Evolutionary conservation across 1,284 basidiomycete species (phyloP).

Genomic region (Trametes versicolor): DNA sequence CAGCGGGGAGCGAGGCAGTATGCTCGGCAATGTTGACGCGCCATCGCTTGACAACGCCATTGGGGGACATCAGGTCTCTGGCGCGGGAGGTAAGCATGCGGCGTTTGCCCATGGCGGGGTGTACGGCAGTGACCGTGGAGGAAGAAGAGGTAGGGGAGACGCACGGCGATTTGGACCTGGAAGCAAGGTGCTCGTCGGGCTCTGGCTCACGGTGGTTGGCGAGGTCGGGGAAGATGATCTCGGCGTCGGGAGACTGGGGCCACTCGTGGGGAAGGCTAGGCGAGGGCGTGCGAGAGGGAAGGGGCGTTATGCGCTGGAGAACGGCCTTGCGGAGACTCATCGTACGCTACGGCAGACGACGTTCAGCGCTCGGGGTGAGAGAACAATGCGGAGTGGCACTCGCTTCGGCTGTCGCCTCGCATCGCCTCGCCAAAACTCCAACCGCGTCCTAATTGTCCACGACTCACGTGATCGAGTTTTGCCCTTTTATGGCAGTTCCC

Average conservation of each 20-base stretch:
- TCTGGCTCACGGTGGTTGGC: conserved; percentile 17
- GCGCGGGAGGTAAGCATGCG: conserved; percentile 22
- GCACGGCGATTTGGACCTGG: conserved; percentile 32
- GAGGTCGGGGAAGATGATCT: conserved; percentile 26
- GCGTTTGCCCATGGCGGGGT: conserved; percentile 9
- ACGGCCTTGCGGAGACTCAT: conserved; percentile 38
- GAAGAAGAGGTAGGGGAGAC: conserved; percentile 14
- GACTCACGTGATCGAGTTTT: conserved; percentile 34
- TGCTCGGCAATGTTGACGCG: conserved; percentile 33
- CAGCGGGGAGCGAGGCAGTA: conserved; percentile 27
- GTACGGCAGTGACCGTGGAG: neutral
- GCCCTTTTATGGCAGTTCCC: conserved; percentile 19
- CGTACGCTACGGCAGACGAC: conserved; percentile 7
- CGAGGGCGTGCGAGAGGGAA: conserved; percentile 33
- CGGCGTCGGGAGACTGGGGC: conserved; percentile 32
- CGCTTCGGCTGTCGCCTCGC: neutral
- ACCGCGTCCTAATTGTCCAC: conserved; percentile 30
- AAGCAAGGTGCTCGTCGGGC: conserved; percentile 28
- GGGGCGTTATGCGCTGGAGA: conserved; percentile 36
- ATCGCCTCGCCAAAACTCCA: conserved; percentile 12
- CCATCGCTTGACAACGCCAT: conserved; percentile 36
- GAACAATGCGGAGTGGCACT: conserved; percentile 5
- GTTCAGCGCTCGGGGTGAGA: neutral
- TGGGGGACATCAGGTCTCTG: conserved; percentile 32
- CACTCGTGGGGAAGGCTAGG: conserved; percentile 33